Evolutionary conservation across 2,329 filamentous ascomycete species (phyloP), one percentile per base, ranked within the genome.

Genomic region (Amylocarpus encephaloides): DNA sequence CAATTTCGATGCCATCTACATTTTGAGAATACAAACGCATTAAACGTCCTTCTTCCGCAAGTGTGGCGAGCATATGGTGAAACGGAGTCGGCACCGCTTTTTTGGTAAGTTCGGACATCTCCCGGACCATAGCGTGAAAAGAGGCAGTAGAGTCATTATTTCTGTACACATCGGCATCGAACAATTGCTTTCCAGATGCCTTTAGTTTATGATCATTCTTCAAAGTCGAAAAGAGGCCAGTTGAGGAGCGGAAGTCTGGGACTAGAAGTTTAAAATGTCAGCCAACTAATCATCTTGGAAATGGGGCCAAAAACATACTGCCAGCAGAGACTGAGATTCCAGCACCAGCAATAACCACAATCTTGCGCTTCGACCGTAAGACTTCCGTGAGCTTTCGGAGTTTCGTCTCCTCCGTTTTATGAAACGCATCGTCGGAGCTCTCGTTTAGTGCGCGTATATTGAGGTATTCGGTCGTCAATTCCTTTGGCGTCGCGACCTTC

Each of bases 321-420:
- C 93, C 93, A 60, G 93, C 92, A 48, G 92, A 92, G 46, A 96
- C 93, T 35, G 93, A 97, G 62, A 98, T 98, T 55, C 93, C 93
- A 57, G 93, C 93, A 51, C 93, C 93, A 42, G 92, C 93, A 67
- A 98, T 87, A 46, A 97, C 88, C 32, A 98, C 89, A 66, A 98
- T 95, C 73, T 95, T 96, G 71, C 91, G 88, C 74, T 93, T 93
- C 65, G 87, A 90, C 63, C 86, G 85, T 49, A 98, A 70, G 19
- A 83, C 84, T 39, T 83, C 79, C 40, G 91, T 71, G 29, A 98
- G 73, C 49, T 83, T 79, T 53, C 86, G 78, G 35, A 95, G 73
- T 61, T 84, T 77, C 29, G 71, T 68, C 55, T 77, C 70, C 54
- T 92, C 79, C 34, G 78, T 73, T 45, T 73, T 68, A 36, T 71